phyloP scores from a whole-genome alignment of 805 yeast species.

The Wickerhamiella hasegawae region DNA sequence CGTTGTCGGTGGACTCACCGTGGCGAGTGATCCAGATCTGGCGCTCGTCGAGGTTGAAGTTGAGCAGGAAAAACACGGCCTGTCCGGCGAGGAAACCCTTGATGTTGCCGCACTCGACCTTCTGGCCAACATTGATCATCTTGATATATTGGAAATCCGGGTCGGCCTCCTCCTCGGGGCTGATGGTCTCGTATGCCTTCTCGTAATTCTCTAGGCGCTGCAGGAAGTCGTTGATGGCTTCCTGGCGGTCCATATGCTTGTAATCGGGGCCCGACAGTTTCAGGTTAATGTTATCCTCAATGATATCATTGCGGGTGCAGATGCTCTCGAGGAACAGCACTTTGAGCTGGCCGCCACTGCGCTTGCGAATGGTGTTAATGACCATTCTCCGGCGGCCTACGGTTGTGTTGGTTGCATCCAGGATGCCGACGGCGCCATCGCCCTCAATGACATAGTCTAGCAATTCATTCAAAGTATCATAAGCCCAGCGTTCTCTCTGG shows the following conservation, averaged over 20 bases:
- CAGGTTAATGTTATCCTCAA: slow-evolving; percentile 69
- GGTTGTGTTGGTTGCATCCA: slow-evolving; percentile 89
- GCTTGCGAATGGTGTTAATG: slow-evolving; percentile 26
- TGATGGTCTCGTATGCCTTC: slow-evolving; percentile 79
- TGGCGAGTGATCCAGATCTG: slow-evolving; percentile 93
- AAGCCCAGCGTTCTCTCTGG: slow-evolving; percentile 87
- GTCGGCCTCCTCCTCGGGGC: slow-evolving; percentile 50
- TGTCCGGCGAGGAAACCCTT: slow-evolving; percentile 84
- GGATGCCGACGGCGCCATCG: slow-evolving; percentile 80
- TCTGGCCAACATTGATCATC: slow-evolving; percentile 92
- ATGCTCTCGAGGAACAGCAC: slow-evolving; percentile 76
- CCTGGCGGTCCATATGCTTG: slow-evolving; percentile 61
- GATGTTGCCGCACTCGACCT: slow-evolving; percentile 81
- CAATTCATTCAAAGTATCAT: slow-evolving; percentile 75
- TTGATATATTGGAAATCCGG: slow-evolving; percentile 70
- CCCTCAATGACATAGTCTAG: slow-evolving; percentile 67
- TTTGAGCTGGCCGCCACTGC: slow-evolving; percentile 34
- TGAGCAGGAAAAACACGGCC: slow-evolving; percentile 74
- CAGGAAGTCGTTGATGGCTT: slow-evolving; percentile 68
- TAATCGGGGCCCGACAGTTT: slow-evolving; percentile 92
- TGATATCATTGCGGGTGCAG: slow-evolving; percentile 63
- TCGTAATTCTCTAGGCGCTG: slow-evolving; percentile 72
- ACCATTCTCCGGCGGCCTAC: slow-evolving; percentile 51
- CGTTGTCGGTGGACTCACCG: slow-evolving; percentile 82
- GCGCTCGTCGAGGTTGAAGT: slow-evolving; percentile 75